Conservation (phyloP, 352 stramenopile species). For the Pythium folliculosum region DNA sequence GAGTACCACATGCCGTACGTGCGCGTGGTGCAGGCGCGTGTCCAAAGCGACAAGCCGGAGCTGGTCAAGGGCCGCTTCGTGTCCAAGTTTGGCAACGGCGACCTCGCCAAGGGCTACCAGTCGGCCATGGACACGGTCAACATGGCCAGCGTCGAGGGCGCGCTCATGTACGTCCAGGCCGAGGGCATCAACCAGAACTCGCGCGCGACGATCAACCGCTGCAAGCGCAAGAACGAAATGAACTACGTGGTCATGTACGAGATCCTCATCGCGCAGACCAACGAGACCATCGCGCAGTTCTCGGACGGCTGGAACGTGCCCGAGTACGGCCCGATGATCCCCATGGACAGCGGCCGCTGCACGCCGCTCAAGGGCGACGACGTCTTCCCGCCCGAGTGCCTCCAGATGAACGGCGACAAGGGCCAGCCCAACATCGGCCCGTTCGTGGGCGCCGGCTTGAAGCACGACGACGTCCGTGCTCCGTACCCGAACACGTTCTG, state of each 20-base stretch:
- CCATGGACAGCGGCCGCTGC: conserved; percentile 44
- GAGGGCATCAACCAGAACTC: conserved; percentile 74
- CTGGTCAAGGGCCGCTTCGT: conserved; percentile 59
- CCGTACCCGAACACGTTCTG: conserved; percentile 36
- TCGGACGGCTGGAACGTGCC: conserved; percentile 32
- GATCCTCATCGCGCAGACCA: conserved; percentile 48
- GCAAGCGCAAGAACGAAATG: conserved; percentile 55
- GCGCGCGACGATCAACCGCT: conserved; percentile 47
- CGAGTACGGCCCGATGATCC: conserved; percentile 48
- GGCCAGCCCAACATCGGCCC: conserved; percentile 45
- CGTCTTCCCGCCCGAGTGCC: conserved; percentile 40
- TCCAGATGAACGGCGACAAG: conserved; percentile 47
- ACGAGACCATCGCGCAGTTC: conserved; percentile 49
- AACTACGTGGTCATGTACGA: conserved; percentile 56
- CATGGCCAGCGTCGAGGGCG: conserved; percentile 67
- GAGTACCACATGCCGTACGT: conserved; percentile 70
- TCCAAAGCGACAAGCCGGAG: conserved; percentile 69
- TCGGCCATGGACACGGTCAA: conserved; percentile 74
- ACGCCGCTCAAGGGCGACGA: conserved; percentile 33
- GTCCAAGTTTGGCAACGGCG: conserved; percentile 53
- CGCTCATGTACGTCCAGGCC: conserved; percentile 81
- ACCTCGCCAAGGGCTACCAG: conserved; percentile 54
- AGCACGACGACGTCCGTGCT: conserved; percentile 28
- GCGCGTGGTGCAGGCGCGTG: conserved; percentile 62
- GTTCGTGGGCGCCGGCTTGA: conserved; percentile 50